Percentiles rank a stretch among this genome's conserved stretches.
Conservation (phyloP, 2,329 filamentous ascomycete genomes). For the Apiospora malaysiana region DNA sequence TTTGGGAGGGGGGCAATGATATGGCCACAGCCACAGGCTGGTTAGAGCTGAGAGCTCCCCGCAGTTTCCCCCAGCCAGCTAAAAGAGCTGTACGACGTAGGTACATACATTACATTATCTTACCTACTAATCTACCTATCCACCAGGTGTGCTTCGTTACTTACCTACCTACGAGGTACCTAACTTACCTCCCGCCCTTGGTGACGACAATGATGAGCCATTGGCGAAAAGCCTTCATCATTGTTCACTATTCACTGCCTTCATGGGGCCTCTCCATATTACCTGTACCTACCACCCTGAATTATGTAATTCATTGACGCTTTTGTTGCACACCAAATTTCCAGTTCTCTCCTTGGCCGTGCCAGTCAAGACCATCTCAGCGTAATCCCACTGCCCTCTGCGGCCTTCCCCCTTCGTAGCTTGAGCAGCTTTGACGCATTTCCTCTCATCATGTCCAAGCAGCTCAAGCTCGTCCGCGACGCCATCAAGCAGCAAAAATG, state of each 20-base stretch:
- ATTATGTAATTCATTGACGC: not conserved
- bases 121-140: no score
- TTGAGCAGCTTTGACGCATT: constrained; percentile 19
- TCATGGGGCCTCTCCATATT: not conserved
- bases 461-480: constrained; percentile 81
- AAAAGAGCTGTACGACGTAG: constrained; percentile 10
- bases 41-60: no score
- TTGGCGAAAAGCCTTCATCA: not conserved
- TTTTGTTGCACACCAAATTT: not conserved
- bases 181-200: not conserved
- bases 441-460: constrained; percentile 54
- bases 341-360: not conserved
- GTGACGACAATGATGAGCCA: constrained; percentile 16
- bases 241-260: not conserved
- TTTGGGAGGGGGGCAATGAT: not conserved
- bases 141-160: no score
- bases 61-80: not conserved
- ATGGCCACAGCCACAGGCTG: no score
- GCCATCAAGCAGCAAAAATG: constrained; percentile 81
- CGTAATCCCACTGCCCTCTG: not conserved
- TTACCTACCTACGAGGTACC: not conserved
- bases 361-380: not conserved
- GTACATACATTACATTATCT: no score
- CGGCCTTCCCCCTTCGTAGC: constrained; percentile 3
- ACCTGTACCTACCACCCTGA: not conserved